Evolutionary conservation across 768 basidiomycete species (phyloP), one percentile per base, ranked within the genome.

Genomic region (Sistotremastrum suecicum): DNA sequence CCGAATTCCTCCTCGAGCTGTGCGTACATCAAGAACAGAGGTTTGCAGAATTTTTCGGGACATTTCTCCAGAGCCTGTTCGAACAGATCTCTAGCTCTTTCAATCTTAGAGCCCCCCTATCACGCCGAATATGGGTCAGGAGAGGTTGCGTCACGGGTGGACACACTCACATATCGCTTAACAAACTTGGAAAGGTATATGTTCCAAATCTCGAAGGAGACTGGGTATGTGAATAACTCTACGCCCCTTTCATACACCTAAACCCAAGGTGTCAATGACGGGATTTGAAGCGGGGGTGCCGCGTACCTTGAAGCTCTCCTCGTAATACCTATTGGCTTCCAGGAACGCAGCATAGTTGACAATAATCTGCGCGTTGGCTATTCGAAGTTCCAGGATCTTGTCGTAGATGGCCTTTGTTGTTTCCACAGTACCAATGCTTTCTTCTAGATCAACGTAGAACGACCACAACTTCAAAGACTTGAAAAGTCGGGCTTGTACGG

Each of bases 161-260:
- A 42, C 33, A 0, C 5, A 72, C 84, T 59, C 54, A 92, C 89
- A 64, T 92, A 97, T 64, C 95, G 85, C 63, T 89, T 91, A 48
- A 92, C 76, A 60, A 99, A 99, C 63, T 98, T 98, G 39, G 88
- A 82, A 12, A 99, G 66, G 62, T 98, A 99, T 44, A 95, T 95
- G 61, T 99, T 98, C 94, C 95, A 98, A 51, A 99, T 80, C 64
- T 99, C 95, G 61, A 97, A 98, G 3, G 90, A 92, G 50, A 98
- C 80, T 0, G 95, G 95, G 71, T 88, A 98, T 6, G 92, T 94
- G 69, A 98, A 98, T 32, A 98, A 67, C 52, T 98, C 94, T 7
- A 94, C 89, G 41, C 95, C 95, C 29, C 92, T 80, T 60, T 98
- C 95, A 59, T 97, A 99, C 29, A 94, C 83, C 84, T 86, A 42